Conservation (phyloP, 352 stramenopile genomes). For the Globisporangium iwayamae region DNA sequence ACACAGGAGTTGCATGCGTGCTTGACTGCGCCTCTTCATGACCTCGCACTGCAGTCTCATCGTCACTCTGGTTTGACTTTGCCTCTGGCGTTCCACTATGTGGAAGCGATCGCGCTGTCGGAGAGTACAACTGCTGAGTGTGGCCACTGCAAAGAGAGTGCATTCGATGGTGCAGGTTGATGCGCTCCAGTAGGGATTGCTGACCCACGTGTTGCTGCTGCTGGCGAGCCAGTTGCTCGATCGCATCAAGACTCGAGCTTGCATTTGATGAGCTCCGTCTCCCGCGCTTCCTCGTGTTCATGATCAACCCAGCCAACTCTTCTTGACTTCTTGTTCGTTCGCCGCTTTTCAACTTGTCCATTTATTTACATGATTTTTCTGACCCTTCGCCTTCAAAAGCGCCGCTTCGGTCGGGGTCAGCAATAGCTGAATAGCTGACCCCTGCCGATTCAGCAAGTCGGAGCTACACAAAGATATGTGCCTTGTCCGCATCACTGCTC, state of each 20-base stretch:
- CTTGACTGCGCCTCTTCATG: no score
- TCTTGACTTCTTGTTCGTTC: not conserved
- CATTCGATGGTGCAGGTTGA: slow-evolving; percentile 1
- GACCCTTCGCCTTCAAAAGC: not conserved
- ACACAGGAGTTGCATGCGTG: not conserved
- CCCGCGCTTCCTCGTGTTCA: slow-evolving; percentile 4
- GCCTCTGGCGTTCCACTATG: not conserved
- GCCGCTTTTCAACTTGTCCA: not conserved
- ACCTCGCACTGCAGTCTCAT: not conserved
- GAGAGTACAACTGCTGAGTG: slow-evolving; percentile 2
- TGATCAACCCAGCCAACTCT: not conserved
- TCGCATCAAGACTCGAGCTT: not conserved
- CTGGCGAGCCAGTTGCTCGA: slow-evolving; percentile 2
- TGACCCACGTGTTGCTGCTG: slow-evolving; percentile 2
- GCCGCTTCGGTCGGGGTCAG: not conserved
- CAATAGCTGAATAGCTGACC: no score
- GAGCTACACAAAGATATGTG: slow-evolving; percentile 54
- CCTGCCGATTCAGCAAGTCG: not conserved
- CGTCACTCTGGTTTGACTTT: slow-evolving; percentile 4
- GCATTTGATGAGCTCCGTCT: not conserved
- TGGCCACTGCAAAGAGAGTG: not conserved
- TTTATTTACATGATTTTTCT: slow-evolving; percentile 4
- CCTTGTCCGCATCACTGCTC: slow-evolving; percentile 38
- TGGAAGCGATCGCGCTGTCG: not conserved
- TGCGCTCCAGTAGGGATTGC: slow-evolving; percentile 4